A percentile compares a stretch with the other conserved stretches of the same genome.
Evolutionary conservation across 139 green algal species (phyloP).

Genomic region (Coelastrella sp.): DNA sequence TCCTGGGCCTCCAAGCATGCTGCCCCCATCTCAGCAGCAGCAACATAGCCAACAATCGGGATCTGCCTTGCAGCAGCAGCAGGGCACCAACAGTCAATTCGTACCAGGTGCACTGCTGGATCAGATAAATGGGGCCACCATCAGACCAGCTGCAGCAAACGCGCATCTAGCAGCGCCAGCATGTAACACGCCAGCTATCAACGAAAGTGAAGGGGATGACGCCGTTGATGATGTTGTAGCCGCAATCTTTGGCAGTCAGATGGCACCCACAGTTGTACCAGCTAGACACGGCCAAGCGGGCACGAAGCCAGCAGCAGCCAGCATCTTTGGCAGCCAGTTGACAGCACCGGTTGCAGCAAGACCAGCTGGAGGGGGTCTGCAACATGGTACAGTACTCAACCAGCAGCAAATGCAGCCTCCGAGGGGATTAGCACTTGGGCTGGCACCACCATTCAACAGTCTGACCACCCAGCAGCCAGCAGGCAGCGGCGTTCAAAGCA

Average conservation of each 20-base stretch:
- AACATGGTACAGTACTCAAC: not conserved
- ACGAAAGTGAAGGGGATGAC: not conserved
- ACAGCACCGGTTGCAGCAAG: not conserved
- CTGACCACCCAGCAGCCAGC: too few relatives aligned
- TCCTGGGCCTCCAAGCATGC: not conserved
- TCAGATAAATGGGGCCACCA: too few relatives aligned
- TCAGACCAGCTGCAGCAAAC: not conserved
- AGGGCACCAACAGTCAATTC: not conserved
- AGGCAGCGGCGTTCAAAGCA: too few relatives aligned
- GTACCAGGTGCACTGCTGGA: not conserved
- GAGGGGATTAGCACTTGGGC: not conserved
- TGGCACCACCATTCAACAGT: too few relatives aligned
- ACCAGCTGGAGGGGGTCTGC: not conserved
- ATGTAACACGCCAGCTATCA: not conserved
- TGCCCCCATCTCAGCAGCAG: not conserved
- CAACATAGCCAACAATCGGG: not conserved
- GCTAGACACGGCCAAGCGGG: not conserved
- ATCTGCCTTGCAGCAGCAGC: not conserved
- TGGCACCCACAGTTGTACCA: not conserved
- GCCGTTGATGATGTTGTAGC: constrained; percentile 6
- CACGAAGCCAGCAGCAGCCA: constrained; percentile 4
- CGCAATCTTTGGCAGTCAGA: constrained; percentile 30
- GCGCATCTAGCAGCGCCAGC: not conserved
- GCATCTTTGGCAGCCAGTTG: not conserved
- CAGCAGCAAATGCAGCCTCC: not conserved